Base-by-base conservation (phyloP, 805 yeast genomes). In the Candida gorgasii region DNA sequence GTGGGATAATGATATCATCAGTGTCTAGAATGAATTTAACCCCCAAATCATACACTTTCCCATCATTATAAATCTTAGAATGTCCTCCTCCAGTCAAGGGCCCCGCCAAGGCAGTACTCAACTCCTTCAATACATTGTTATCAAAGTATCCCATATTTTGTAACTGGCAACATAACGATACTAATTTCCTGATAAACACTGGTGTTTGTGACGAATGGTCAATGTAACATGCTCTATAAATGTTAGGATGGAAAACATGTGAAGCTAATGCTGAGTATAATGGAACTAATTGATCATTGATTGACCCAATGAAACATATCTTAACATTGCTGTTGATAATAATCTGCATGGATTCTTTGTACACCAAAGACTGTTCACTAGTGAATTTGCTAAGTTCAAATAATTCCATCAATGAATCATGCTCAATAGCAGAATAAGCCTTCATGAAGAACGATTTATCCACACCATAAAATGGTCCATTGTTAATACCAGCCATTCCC, bases 11-110 rank as follows among this genome's bases (percentile, higher is more conserved):
- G 14, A 82, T 58, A 50, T 81, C 82, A 14, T 82, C 78, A 0
- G 97, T 88, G 52, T 86, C 89, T 16, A 90, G 62, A 1, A 87
- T 78, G 57, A 86, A 84, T 45, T 81, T 75, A 31, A 90, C 55
- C 0, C 93, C 97, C 47, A 87, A 58, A 50, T 82, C 87, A 58
- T 92, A 92, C 1, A 93, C 98, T 43, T 82, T 78, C 3, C 82
- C 79, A 50, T 88, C 96, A 53, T 86, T 85, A 62, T 92, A 92
- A 19, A 93, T 81, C 48, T 78, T 84, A 0, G 97, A 89, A 60
- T 92, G 99, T 0, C 99, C 99, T 6, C 93, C 90, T 2, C 97
- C 97, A 0, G 97, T 92, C 40, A 93, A 68, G 1, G 96, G 86
- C 0, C 99, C 99, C 0, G 95, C 93, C 48, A 69, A 70, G 30